Base-by-base conservation (phyloP, 176 grass and related monocot species). In the Aegilops umbellulata region DNA sequence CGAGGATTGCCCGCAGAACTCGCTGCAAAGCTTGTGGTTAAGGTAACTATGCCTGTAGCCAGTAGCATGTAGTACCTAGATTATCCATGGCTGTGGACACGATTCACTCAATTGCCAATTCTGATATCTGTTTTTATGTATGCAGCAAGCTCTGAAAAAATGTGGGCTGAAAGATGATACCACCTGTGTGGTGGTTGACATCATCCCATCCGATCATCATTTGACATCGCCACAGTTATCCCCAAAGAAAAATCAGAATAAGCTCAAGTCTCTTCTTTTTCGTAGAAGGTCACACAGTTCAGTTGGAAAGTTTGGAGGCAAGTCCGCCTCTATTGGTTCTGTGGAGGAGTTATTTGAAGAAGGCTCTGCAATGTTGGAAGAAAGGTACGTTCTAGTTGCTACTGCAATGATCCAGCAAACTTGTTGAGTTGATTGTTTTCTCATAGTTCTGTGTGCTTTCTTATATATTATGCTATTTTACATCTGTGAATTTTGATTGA, bases 101-200 rank as follows among this genome's bases (percentile, higher is more conserved):
- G 14, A 20, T 57, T 12, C 16, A 27, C n/a, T 70, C 38, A 62
- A 26, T 31, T 57, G 22, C 55, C 41, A 72, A 17, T 57, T 55
- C 61, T 60, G 30, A 62, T 4, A 36, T 84, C 67, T 58, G 49
- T 82, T 78, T 76, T 25, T 24, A 8, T 75, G 69, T 25, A 47
- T 80, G 75, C 77, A 99, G 97, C 90, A 99, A 96, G 97, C 97
- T 77, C 78, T 99, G 77, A 94, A 95, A 88, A 96, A 85, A 74
- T 90, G 94, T 38, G 97, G 97, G 61, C 86, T 99, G 31, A 99
- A 99, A 90, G 97, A 99, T 83, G 97, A 99, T 83, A 99, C 97
- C 34, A 99, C 97, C 84, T 99, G 97, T 79, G 84, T 99, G 34
- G 97, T 99, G 41, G 94, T 99, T 78, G 97, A 96, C 85, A 91